Evolutionary conservation across 768 basidiomycete species (phyloP).

Genomic region (Russula virescens): DNA sequence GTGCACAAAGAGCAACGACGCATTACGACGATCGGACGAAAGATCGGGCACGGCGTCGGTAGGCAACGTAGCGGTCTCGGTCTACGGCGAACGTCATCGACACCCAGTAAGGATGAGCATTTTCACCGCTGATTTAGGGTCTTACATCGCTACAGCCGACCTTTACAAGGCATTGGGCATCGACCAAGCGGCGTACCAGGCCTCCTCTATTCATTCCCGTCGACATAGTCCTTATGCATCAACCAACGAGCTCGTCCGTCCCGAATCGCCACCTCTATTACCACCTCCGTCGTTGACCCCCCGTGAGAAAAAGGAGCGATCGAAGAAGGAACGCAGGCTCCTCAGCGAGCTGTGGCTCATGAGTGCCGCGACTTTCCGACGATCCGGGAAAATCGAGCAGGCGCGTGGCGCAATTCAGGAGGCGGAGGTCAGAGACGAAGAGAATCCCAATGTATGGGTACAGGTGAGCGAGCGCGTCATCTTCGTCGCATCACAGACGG

Average conservation of each 20-base stretch:
- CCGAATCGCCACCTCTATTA: slow-evolving; percentile 38
- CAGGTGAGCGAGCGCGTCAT: slow-evolving; percentile 52
- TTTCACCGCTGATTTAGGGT: not conserved
- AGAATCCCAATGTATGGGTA: slow-evolving; percentile 89
- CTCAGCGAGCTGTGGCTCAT: slow-evolving; percentile 89
- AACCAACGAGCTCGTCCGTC: slow-evolving; percentile 29
- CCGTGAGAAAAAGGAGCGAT: slow-evolving; percentile 32
- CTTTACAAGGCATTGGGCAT: slow-evolving; percentile 12
- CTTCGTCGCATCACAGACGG: not conserved
- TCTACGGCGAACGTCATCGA: slow-evolving; percentile 57
- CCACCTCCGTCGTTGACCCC: slow-evolving; percentile 30
- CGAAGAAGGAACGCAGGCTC: slow-evolving; percentile 54
- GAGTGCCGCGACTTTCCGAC: slow-evolving; percentile 89
- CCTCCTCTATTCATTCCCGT: slow-evolving; percentile 80
- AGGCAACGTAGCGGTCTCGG: slow-evolving; percentile 39
- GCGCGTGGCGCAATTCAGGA: slow-evolving; percentile 89
- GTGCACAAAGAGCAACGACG: slow-evolving; percentile 69
- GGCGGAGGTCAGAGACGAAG: slow-evolving; percentile 83
- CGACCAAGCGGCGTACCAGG: slow-evolving; percentile 55
- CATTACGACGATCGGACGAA: slow-evolving; percentile 71
- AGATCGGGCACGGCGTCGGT: slow-evolving; percentile 65
- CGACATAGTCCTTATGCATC: slow-evolving; percentile 38
- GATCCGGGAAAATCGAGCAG: slow-evolving; percentile 86
- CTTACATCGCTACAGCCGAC: not conserved
- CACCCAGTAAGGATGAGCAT: slow-evolving; percentile 49